Evolutionary conservation across 2,329 filamentous ascomycete genomes (phyloP).

Genomic region (Sporothrix variecibatus): DNA sequence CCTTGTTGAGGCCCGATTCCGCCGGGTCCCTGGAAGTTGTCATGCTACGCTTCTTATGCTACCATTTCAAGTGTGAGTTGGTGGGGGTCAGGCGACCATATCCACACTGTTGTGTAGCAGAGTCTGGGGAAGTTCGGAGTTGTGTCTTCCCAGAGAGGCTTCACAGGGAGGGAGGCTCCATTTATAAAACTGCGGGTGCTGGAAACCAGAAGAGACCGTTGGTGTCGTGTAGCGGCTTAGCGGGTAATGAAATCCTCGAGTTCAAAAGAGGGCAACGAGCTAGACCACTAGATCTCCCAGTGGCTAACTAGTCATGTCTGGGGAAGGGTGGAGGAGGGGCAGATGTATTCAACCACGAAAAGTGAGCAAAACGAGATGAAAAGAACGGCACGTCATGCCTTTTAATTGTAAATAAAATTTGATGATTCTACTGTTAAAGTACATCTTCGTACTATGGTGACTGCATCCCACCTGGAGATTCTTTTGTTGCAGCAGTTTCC

Average conservation of each 20-base stretch:
- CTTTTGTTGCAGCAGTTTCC: too few species aligned
- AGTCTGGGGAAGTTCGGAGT: constrained; percentile 5
- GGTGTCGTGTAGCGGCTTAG: not conserved
- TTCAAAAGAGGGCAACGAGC: not conserved
- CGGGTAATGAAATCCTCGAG: constrained; percentile 1
- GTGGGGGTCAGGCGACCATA: not conserved
- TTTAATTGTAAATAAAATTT: too few species aligned
- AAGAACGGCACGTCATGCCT: too few species aligned
- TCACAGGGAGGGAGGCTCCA: not conserved
- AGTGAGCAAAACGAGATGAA: too few species aligned
- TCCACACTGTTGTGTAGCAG: not conserved
- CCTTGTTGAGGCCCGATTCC: not conserved
- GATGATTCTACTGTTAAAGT: too few species aligned
- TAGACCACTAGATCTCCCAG: not conserved
- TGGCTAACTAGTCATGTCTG: constrained; percentile 15
- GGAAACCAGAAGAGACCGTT: not conserved
- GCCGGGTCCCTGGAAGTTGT: too few species aligned
- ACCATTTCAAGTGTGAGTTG: not conserved
- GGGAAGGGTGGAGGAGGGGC: constrained; percentile 1
- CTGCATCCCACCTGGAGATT: too few species aligned
- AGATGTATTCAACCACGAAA: not conserved
- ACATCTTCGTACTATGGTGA: too few species aligned
- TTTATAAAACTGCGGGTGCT: not conserved
- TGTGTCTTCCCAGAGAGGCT: not conserved
- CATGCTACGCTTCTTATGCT: too few species aligned